Evolutionary conservation across 2,329 filamentous ascomycete genomes (phyloP), one percentile per base, ranked within the genome.

Genomic region (Apiospora rasikravindrae): DNA sequence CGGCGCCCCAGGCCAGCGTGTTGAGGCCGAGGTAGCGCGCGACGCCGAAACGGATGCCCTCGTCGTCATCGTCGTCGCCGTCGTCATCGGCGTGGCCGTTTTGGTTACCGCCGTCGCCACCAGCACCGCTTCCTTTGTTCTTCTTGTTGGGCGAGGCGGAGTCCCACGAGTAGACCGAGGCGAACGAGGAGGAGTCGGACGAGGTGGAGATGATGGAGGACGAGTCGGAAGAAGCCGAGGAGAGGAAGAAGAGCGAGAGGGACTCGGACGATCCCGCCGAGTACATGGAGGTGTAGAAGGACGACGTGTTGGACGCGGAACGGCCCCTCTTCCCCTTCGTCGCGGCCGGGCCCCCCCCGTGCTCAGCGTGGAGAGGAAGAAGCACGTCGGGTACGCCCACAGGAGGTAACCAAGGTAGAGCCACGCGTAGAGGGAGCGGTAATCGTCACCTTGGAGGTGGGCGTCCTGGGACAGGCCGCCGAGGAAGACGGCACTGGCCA

Each of bases 401-500:
- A 83, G 77, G 3, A 89, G 82, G 76, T 88, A 88, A 22, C 83
- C 83, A 49, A 86, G 82, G 76, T 85, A 86, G 70, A 87, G 85
- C 40, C 86, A 82, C 47, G 82, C 83, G 0, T 84, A 84, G 4
- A 86, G 80, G 82, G 83, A 86, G 49, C 82, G 81, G 73, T 87
- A 87, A 73, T 86, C 78, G 67, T 83, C 80, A 33, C 84, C 85
- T 3, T 77, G 73, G 6, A 87, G 81, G 10, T 83, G 71, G 51
- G 74, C 86, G 74, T 89, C 88, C 2, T 87, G 79, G 7, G 81
- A 80, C 29, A 89, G 76, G 57, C 57, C 57, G 0, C 87, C 88
- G 74, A 90, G 90, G 0, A 90, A 87, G 4, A 87, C 83, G 0
- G 89, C 88, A 72, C 85, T 88, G 0, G 87, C 88, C 1, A 89